Conservation (phyloP, 192 early-diverging fungal genomes). For the Podila epigama region DNA sequence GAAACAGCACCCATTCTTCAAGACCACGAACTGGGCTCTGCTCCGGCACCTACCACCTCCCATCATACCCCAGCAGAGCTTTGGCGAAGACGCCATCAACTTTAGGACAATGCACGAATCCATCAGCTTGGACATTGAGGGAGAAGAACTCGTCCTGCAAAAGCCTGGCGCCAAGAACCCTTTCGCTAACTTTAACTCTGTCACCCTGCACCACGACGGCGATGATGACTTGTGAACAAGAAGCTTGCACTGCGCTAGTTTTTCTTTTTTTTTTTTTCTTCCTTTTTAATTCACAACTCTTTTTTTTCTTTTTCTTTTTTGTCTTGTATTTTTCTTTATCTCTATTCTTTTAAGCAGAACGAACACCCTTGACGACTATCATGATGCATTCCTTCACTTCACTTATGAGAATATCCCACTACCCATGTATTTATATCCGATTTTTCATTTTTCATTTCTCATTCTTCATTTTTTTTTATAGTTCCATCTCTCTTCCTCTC, state of each 20-base stretch:
- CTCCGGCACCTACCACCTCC: conserved; percentile 86
- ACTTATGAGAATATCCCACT: background rate
- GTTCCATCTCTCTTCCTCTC: background rate
- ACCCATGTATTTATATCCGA: background rate
- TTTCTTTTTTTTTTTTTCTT: background rate
- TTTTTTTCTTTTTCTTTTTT: background rate
- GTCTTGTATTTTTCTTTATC: background rate
- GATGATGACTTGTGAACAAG: conserved; percentile 47
- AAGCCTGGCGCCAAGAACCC: conserved; percentile 51
- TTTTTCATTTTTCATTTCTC: background rate
- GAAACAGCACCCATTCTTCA: conserved; percentile 93
- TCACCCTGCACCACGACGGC: conserved; percentile 59
- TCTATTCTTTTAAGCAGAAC: conserved; percentile 1
- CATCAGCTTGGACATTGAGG: conserved; percentile 69
- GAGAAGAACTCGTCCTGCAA: conserved; percentile 53
- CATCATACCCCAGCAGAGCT: conserved; percentile 74
- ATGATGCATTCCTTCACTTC: background rate
- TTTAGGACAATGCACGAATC: conserved; percentile 74
- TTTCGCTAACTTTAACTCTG: conserved; percentile 68
- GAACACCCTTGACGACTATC: no score
- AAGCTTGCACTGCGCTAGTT: background rate
- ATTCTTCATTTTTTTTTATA: background rate
- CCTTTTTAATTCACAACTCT: background rate
- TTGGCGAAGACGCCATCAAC: conserved; percentile 71
- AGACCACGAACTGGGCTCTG: conserved; percentile 90